Evolutionary conservation across 148 eudicot species (phyloP), one percentile per base, ranked within the genome.

Genomic region (Camellia sinensis): DNA sequence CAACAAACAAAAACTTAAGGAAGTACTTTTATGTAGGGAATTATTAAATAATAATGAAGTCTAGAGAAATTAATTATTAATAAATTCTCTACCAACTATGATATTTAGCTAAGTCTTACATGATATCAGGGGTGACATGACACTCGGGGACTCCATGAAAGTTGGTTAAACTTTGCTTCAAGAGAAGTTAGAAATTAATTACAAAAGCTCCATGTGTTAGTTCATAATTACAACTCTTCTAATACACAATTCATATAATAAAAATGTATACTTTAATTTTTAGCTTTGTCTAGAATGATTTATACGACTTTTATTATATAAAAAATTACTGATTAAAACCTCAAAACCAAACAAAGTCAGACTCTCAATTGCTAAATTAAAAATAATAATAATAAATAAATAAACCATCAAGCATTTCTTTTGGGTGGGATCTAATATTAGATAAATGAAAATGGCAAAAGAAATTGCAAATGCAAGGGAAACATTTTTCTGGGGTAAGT

Each of bases 121-220:
- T 71, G 74, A 71, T 45, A 46, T 71, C 73, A 69, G 2, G 21
- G 21, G 54, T 3, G 73, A 69, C 73, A 69, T 43, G 53, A 44
- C 73, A 69, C 73, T 43, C 5, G 73, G 21, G 18, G 73, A 69
- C 22, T 69, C 18, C 13, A 45, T 15, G 21, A 45, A 69, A 6
- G 11, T 44, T 14, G 9, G 21, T 69, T 10, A 12, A 67, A 40
- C 45, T 9, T 67, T 67, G 45, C 46, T 40, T 67, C 45, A 37
- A 67, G 2, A 65, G 6, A 65, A 68, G 19, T 64, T 6, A 29
- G 8, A 8, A 17, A 62, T 17, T 5, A 17, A 62, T 17, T 29
- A 29, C 37, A 29, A 29, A 62, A 62, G 65, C 7, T 2, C 22
- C 4, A 62, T 17, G 7, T 19, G 21, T 62, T n/a, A 62, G 8